A percentile compares a stretch with the other conserved stretches of the same genome.
Conservation (phyloP, 2,329 filamentous ascomycete genomes). For the Cytospora schulzeri region DNA sequence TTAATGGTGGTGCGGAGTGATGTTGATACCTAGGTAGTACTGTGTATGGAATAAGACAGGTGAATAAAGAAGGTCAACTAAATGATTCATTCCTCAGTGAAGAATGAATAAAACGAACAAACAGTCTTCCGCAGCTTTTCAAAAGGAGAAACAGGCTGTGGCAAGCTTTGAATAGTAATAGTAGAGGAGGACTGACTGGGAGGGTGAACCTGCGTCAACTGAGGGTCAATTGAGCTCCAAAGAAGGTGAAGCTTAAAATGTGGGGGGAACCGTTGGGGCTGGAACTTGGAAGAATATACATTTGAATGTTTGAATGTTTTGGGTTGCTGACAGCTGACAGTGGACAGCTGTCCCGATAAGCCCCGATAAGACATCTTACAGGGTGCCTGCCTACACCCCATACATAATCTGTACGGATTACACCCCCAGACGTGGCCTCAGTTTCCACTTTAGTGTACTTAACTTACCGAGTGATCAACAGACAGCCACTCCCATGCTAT, state of each 20-base stretch:
- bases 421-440: slow-evolving; percentile 15
- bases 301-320: too few species aligned
- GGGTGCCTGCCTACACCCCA: too few species aligned
- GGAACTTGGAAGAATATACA: not conserved
- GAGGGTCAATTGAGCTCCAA: not conserved
- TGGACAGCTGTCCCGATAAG: not conserved
- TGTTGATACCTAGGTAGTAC: too few species aligned
- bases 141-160: not conserved
- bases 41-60: not conserved
- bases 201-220: not conserved
- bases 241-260: not conserved
- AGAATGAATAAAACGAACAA: not conserved
- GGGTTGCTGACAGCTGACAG: not conserved
- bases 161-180: not conserved
- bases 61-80: not conserved
- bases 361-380: not conserved
- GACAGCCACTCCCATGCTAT: slow-evolving; percentile 5
- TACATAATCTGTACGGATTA: not conserved
- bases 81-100: not conserved
- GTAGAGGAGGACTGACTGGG: too few species aligned
- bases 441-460: slow-evolving; percentile 1
- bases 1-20: not conserved
- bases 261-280: not conserved
- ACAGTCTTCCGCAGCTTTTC: not conserved
- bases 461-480: not conserved